Evolutionary conservation across 1,284 basidiomycete genomes (phyloP).

Genomic region (Ceratobasidium sp.): DNA sequence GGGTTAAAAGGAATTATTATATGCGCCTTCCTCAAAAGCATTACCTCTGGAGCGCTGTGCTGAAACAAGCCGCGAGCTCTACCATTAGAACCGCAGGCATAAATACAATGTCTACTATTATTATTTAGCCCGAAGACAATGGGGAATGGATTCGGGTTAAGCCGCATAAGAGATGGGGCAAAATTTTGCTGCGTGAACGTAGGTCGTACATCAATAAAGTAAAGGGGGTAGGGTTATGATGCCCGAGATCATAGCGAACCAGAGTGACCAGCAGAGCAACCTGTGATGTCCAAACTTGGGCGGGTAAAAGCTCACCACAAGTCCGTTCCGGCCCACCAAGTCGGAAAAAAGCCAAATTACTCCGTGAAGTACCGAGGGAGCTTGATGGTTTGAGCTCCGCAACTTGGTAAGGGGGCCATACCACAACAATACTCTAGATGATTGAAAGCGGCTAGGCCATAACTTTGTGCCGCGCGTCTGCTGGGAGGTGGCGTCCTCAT

Average conservation of each 20-base stretch:
- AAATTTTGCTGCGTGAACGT: neutral
- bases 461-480: constrained; percentile 43
- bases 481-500: constrained; percentile 38
- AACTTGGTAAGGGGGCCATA: constrained; percentile 1
- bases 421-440: neutral
- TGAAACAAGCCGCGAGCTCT: neutral
- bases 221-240: neutral
- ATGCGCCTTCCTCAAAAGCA: constrained; percentile 1
- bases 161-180: neutral
- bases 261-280: neutral
- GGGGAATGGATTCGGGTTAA: neutral
- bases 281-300: neutral
- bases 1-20: neutral
- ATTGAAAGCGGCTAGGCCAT: constrained; percentile 28
- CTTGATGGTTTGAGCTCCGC: constrained; percentile 1
- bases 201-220: neutral
- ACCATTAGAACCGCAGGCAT: neutral
- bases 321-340: neutral
- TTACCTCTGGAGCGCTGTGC: neutral
- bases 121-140: neutral
- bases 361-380: neutral
- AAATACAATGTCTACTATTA: neutral
- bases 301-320: constrained; percentile 1
- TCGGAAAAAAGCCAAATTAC: neutral
- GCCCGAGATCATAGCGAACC: neutral